Base-by-base conservation (phyloP, 1,284 basidiomycete species). In the Sporisorium graminicola region DNA sequence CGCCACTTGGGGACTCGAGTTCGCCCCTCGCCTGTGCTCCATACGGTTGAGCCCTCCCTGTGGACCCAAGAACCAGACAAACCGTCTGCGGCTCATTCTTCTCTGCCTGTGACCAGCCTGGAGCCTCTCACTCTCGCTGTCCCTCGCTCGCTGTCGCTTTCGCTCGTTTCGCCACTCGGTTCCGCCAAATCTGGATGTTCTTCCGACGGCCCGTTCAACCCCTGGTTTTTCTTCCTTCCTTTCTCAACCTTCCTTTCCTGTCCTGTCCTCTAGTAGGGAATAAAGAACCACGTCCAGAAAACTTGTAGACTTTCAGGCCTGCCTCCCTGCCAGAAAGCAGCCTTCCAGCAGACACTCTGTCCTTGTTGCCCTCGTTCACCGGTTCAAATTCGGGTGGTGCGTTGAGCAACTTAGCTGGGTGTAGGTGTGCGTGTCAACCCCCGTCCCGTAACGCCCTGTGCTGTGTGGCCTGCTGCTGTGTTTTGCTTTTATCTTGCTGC, bases 21-120 rank as follows among this genome's bases (percentile, higher is more conserved):
- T 47, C 14, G 44, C 24, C 26, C 24, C 26, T 26, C 14, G 26
- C 44, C 44, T 5, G 7, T 12, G 44, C 27, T 24, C 44, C 44
- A 47, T 27, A 47, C 44, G 44, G 44, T 47, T 24, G 44, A 24
- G 44, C 44, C 44, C 14, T n/a, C n/a, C n/a, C n/a, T n/a, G n/a
- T n/a, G n/a, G n/a, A n/a, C n/a, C n/a, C n/a, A n/a, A n/a, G n/a
- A n/a, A n/a, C n/a, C n/a, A n/a, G n/a, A n/a, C n/a, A n/a, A n/a
- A n/a, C n/a, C n/a, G n/a, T n/a, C n/a, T n/a, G n/a, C n/a, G n/a
- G n/a, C n/a, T n/a, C n/a, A n/a, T n/a, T n/a, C n/a, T n/a, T n/a
- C n/a, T n/a, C n/a, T n/a, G 3, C 35, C 14, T 35, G 35, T 35
- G 35, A n/a, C 35, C 35, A 35, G 44, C 44, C 27, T 24, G 44